Conservation (phyloP, 495 filamentous ascomycete genomes). For the Jackrogersella minutella region DNA sequence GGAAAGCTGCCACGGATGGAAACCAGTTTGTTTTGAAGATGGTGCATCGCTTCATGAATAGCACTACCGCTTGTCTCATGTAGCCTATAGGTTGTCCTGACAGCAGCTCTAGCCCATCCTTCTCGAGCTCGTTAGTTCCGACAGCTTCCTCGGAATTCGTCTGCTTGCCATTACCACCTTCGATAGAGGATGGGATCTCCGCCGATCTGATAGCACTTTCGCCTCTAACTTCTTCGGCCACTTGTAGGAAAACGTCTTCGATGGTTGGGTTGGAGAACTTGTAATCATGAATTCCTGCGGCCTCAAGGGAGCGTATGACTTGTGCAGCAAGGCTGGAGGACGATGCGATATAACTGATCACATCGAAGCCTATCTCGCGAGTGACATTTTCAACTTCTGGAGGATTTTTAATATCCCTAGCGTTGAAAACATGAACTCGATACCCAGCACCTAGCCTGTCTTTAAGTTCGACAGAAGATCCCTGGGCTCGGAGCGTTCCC, state of each 20-base stretch:
- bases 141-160: conserved; percentile 34
- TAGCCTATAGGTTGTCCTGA: conserved; percentile 72
- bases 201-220: conserved; percentile 42
- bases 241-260: conserved; percentile 84
- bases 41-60: conserved; percentile 79
- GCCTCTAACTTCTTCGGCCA: conserved; percentile 71
- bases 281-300: conserved; percentile 69
- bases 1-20: conserved; percentile 72
- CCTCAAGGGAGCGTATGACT: conserved; percentile 73
- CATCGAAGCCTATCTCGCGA: conserved; percentile 68
- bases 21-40: conserved; percentile 79
- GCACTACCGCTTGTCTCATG: conserved; percentile 69
- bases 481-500: conserved; percentile 72
- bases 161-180: conserved; percentile 38
- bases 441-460: conserved; percentile 76
- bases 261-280: conserved; percentile 85
- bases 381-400: conserved; percentile 63
- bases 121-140: conserved; percentile 34
- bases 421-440: conserved; percentile 71
- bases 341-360: conserved; percentile 72
- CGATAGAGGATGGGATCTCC: conserved; percentile 20
- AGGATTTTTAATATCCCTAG: conserved; percentile 51
- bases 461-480: conserved; percentile 81
- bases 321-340: conserved; percentile 67
- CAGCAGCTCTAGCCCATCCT: conserved; percentile 63